A percentile compares a stretch with the other conserved stretches of the same genome.
phyloP scores from a whole-genome alignment of 2,329 filamentous ascomycete species.

The Fusarium albosuccineum region DNA sequence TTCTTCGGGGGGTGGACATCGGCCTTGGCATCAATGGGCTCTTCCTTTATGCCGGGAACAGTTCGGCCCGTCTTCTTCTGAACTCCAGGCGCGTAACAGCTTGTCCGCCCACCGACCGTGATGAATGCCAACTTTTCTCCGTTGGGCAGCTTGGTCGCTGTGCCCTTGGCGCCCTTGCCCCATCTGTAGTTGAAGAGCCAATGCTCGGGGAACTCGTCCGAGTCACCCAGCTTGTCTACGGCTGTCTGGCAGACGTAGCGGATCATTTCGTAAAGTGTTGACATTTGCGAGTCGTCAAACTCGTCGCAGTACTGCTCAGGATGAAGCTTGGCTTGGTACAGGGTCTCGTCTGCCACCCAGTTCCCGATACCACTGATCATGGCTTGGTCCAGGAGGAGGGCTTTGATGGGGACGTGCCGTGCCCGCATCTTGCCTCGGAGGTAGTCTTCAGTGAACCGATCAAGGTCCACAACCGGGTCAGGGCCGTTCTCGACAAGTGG shows the following conservation, averaged over 20 bases:
- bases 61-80: slow-evolving; percentile 80
- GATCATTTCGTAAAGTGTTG: slow-evolving; percentile 78
- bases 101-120: slow-evolving; percentile 91
- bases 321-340: slow-evolving; percentile 90
- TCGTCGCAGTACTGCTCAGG: slow-evolving; percentile 94
- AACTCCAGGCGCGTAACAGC: slow-evolving; percentile 84
- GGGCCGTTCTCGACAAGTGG: slow-evolving; percentile 94
- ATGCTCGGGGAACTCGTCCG: slow-evolving; percentile 83
- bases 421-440: slow-evolving; percentile 76
- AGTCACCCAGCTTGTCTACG: slow-evolving; percentile 83
- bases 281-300: slow-evolving; percentile 78
- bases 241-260: slow-evolving; percentile 84
- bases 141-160: slow-evolving; percentile 77
- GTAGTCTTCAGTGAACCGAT: slow-evolving; percentile 82
- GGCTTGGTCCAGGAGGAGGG: slow-evolving; percentile 86
- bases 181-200: slow-evolving; percentile 93
- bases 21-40: slow-evolving; percentile 50
- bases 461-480: slow-evolving; percentile 87
- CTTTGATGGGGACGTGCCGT: slow-evolving; percentile 90
- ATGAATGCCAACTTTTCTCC: slow-evolving; percentile 88
- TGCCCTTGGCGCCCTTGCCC: slow-evolving; percentile 87
- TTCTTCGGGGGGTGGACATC: slow-evolving; percentile 44
- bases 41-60: slow-evolving; percentile 58
- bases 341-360: slow-evolving; percentile 95
- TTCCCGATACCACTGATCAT: slow-evolving; percentile 95